Evolutionary conservation across 2,329 filamentous ascomycete species (phyloP), one percentile per base, ranked within the genome.

Genomic region (Drechslera avenae): DNA sequence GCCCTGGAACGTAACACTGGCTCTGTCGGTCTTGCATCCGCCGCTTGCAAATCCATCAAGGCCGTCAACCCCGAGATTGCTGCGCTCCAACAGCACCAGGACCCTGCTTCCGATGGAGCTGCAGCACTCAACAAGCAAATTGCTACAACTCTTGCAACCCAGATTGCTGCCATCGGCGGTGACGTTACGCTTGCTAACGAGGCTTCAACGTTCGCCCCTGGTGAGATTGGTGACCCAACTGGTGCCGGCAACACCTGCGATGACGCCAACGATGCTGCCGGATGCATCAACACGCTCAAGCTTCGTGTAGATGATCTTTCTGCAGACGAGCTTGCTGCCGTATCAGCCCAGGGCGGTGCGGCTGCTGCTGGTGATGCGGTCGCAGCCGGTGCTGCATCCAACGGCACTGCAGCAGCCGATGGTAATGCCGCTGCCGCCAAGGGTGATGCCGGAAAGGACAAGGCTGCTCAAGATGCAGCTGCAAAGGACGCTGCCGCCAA

Each of bases 41-140:
- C 79, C 26, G 71, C 80, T 40, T 89, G 86, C 75, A 78, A 72
- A 33, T 75, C 72, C 68, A 83, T 79, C 58, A 37, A 72, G 33
- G 83, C 86, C 13, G 76, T 78, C 50, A 89, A 89, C 73, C 79
- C 85, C 2, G 85, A 88, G 74, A 86, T 89, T 62, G 81, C 78
- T 21, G 83, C 83, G 35, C 68, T 89, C 52, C 73, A 77, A 46
- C 84, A 87, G 72, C 86, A 88, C 72, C 85, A 89, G 56, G 86
- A 89, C 67, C 84, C 86, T 21, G 86, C 86, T 16, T 83, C 83
- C 0, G 66, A 77, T 3, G 80, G 79, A 34, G 83, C 85, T 10
- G 78, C 79, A 12, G 79, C 68, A 1, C 73, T 76, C 39, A 88
- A 88, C 77, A 86, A 86, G 75, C 75, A 77, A 30, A 82, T 87